Evolutionary conservation across 257 asterid genomes (phyloP).

Genomic region (Scutellaria minor): DNA sequence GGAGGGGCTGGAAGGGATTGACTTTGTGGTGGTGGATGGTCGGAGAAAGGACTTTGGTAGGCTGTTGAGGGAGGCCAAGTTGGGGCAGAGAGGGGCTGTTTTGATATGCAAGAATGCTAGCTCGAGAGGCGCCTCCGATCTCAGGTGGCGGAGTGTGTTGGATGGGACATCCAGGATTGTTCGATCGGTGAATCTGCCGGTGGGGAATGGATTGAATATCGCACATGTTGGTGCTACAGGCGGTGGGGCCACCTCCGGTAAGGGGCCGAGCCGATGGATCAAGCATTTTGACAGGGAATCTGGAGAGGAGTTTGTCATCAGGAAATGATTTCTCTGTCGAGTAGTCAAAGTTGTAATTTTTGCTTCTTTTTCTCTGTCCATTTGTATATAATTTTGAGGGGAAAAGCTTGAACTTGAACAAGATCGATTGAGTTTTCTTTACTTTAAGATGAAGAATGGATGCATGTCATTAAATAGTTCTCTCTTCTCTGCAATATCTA

Average conservation of each 20-base stretch:
- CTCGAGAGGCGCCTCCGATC: constrained; percentile 49
- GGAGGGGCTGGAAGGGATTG: constrained; percentile 59
- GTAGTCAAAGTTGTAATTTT: no score
- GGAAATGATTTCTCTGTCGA: constrained; percentile 43
- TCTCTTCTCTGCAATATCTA: no score
- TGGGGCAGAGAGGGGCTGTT: constrained; percentile 82
- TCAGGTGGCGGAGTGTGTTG: constrained; percentile 67
- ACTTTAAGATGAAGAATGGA: no score
- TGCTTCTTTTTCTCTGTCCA: not conserved
- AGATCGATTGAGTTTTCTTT: no score
- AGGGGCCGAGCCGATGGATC: constrained; percentile 59
- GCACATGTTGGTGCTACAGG: constrained; percentile 71
- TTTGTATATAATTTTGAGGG: not conserved
- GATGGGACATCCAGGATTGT: constrained; percentile 64
- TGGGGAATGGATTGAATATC: constrained; percentile 80
- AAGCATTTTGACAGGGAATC: constrained; percentile 55
- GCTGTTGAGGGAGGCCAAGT: constrained; percentile 56
- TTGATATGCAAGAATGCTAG: constrained; percentile 78
- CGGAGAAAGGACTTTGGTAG: constrained; percentile 47
- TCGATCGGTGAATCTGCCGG: constrained; percentile 76
- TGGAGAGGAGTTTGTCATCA: constrained; percentile 66
- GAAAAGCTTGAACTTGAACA: no score
- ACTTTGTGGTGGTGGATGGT: constrained; percentile 76
- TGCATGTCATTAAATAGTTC: no score
- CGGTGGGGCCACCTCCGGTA: not conserved